Evolutionary conservation across 192 early-diverging fungal genomes (phyloP), one percentile per base, ranked within the genome.

Genomic region (Entomortierella beljakovae): DNA sequence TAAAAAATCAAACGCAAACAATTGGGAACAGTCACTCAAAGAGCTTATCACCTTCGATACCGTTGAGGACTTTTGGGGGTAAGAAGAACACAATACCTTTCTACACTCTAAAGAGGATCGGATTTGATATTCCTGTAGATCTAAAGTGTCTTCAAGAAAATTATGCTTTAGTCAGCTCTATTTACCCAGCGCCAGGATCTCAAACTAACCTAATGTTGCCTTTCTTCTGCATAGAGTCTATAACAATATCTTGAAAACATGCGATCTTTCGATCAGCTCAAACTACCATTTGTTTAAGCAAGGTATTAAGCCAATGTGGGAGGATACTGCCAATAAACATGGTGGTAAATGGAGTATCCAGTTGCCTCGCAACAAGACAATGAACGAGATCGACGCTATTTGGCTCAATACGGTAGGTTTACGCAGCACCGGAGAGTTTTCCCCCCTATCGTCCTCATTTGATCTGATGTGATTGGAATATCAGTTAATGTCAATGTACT

Each of bases 41-140:
- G 90, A 92, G 51, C 81, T 99, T n/a, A 91, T 96, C 61, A 96
- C 95, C 34, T 88, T 99, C 42, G 86, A 91, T 64, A 77, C 95
- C 4, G 95, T 99, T 16, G 96, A 99, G 85, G 97, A 99, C 67
- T 97, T 97, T 80, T 98, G 96, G 96, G 92, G 96, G 95, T 94
- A 84, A 63, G 88, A 53, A 26, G 9, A 46, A 46, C 4, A 46
- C 11, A 11, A 46, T 20, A 11, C n/a, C n/a, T n/a, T n/a, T n/a
- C n/a, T n/a, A n/a, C n/a, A n/a, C n/a, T n/a, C n/a, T n/a, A n/a
- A n/a, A n/a, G n/a, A n/a, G n/a, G n/a, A n/a, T n/a, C n/a, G n/a
- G n/a, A n/a, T n/a, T n/a, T n/a, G n/a, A n/a, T n/a, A n/a, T n/a
- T n/a, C n/a, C n/a, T n/a, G n/a, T n/a, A n/a, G n/a, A n/a, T n/a